Conservation (phyloP, 192 early-diverging fungal species). For the Mortierella hygrophila region DNA sequence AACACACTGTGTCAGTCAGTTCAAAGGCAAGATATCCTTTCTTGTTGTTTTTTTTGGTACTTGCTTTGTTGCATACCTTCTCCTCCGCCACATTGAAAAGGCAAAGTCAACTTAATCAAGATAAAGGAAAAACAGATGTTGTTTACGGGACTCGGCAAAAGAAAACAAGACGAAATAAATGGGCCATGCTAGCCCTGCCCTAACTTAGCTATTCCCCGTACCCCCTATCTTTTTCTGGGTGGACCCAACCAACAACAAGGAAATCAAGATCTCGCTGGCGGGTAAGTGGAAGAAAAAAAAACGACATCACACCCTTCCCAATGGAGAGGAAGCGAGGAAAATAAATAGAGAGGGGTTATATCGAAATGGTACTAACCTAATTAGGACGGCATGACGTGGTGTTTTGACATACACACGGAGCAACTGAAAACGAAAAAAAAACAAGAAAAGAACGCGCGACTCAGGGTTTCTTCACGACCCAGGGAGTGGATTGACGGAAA, state of each 20-base stretch:
- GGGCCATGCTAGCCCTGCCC: neutral
- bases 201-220: neutral
- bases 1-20: no score
- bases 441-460: neutral
- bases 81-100: neutral
- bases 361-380: neutral
- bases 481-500: neutral
- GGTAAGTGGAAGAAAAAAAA: neutral
- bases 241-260: neutral
- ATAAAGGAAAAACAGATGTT: neutral
- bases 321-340: neutral
- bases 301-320: neutral
- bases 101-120: neutral
- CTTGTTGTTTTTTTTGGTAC: neutral
- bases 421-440: neutral
- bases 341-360: neutral
- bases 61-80: neutral
- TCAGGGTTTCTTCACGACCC: neutral
- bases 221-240: constrained; percentile 2
- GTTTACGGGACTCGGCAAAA: neutral
- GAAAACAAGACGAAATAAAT: neutral
- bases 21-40: neutral
- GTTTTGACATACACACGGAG: neutral
- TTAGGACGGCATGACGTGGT: neutral
- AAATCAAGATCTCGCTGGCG: neutral